A percentile compares a stretch with the other conserved stretches of the same genome.
These are phyloP conservation scores for Phytophthora ramorum DNA, from an alignment of 352 stramenopile genomes.

Conservation along the genomic window DNA sequence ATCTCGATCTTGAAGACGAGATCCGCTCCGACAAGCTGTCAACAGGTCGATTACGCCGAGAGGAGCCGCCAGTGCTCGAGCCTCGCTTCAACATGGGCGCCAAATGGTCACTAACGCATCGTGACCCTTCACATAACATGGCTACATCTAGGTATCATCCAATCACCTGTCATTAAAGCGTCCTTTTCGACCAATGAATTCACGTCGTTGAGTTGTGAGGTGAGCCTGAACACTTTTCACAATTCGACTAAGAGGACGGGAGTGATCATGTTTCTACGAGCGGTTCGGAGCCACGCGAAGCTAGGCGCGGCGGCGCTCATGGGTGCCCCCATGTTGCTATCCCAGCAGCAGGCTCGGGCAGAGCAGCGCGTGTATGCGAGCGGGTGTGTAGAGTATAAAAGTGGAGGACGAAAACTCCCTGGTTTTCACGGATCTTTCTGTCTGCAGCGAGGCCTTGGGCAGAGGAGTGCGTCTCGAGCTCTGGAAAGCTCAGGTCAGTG, in stretches of 20 bases:
- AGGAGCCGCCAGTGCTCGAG: conserved; percentile 4
- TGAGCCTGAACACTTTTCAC: conserved; percentile 9
- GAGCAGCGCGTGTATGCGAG: conserved; percentile 78
- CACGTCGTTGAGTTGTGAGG: conserved; percentile 15
- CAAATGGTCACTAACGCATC: not conserved
- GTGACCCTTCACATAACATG: conserved; percentile 28
- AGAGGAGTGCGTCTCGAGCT: conserved; percentile 82
- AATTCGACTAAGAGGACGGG: conserved; percentile 15
- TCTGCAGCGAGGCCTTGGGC: conserved; percentile 71
- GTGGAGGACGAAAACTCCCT: not conserved
- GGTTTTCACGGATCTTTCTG: conserved; percentile 17
- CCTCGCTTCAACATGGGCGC: conserved; percentile 24
- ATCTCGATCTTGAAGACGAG: conserved; percentile 1
- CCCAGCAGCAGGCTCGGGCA: conserved; percentile 33
- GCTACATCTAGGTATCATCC: conserved; percentile 25
- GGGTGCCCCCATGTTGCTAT: conserved; percentile 43
- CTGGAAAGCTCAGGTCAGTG: conserved; percentile 84
- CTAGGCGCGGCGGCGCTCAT: conserved; percentile 46
- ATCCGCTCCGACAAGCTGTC: conserved; percentile 21
- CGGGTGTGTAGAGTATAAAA: conserved; percentile 40
- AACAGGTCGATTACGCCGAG: conserved; percentile 3
- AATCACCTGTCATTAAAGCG: conserved; percentile 8
- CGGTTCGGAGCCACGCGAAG: conserved; percentile 40
- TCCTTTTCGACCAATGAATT: conserved; percentile 19
- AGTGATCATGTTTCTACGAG: conserved; percentile 52